A percentile compares a stretch with the other conserved stretches of the same genome.
phyloP scores from a whole-genome alignment of 192 early-diverging fungal genomes.

The Kappamyces sp. region DNA sequence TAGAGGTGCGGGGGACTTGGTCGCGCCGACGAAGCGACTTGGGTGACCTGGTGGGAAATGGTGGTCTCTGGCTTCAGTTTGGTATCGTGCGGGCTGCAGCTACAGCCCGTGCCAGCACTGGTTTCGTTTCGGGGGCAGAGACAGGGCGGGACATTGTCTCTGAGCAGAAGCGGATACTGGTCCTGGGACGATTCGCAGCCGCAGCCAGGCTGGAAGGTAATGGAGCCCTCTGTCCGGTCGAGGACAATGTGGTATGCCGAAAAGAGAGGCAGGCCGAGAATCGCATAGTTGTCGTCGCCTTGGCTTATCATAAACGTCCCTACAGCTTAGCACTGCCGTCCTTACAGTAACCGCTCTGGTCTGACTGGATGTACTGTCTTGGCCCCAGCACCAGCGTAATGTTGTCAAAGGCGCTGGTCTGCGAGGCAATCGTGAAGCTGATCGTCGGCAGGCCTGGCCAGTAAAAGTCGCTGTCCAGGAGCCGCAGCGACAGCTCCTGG shows the following conservation, averaged over 20 bases:
- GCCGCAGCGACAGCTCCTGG: not conserved
- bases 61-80: too few species aligned
- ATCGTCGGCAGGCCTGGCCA: not conserved
- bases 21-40: too few species aligned
- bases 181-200: not conserved
- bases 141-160: too few species aligned
- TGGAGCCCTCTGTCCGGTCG: not conserved
- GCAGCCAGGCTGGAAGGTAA: not conserved
- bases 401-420: too few species aligned
- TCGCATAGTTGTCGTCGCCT: not conserved
- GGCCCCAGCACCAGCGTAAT: slow-evolving; percentile 8
- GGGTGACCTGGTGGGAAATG: too few species aligned
- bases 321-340: too few species aligned
- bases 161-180: not conserved
- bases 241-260: not conserved
- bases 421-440: too few species aligned
- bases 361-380: slow-evolving; percentile 13
- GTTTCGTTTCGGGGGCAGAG: too few species aligned
- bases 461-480: not conserved
- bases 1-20: too few species aligned
- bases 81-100: too few species aligned
- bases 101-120: too few species aligned
- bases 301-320: not conserved
- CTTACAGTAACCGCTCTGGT: slow-evolving; percentile 5
- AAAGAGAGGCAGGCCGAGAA: slow-evolving; percentile 14